phyloP scores from a whole-genome alignment of 306 rosid species.

The Casuarina cunninghamiana region DNA sequence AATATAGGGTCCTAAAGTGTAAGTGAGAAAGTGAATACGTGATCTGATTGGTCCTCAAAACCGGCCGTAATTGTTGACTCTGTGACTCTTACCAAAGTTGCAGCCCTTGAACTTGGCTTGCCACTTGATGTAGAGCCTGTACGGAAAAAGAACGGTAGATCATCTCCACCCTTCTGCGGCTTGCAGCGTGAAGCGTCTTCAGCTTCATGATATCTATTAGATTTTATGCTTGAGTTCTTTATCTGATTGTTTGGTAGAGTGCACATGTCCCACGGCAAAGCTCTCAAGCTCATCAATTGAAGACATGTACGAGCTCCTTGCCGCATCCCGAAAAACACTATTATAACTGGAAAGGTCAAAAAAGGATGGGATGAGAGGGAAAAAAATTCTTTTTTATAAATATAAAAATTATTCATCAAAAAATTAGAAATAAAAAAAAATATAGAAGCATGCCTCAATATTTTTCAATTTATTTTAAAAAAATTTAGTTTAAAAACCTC shows the following conservation, averaged over 20 bases:
- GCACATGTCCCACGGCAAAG: constrained; percentile 61
- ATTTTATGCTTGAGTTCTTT: constrained; percentile 37
- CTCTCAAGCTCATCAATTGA: constrained; percentile 80
- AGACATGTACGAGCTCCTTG: constrained; percentile 43
- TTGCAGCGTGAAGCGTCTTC: constrained; percentile 31
- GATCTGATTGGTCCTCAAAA: constrained; percentile 21
- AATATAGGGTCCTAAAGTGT: constrained; percentile 56
- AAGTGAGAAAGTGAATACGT: constrained; percentile 31
- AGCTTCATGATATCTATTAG: constrained; percentile 34
- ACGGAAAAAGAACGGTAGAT: constrained; percentile 72
- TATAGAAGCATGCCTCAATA: no score
- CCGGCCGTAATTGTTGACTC: constrained; percentile 17
- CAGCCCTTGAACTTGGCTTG: constrained; percentile 72
- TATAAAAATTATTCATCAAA: no score
- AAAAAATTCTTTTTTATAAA: no score
- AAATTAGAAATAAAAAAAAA: no score
- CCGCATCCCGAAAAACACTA: no score
- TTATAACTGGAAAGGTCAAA: no score
- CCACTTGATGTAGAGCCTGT: constrained; percentile 63
- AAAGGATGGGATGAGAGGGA: no score
- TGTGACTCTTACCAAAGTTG: constrained; percentile 52
- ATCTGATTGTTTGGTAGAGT: constrained; percentile 36
- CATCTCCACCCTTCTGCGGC: constrained; percentile 39
- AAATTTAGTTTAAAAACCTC: no score
- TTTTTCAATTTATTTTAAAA: no score